Conservation (phyloP, 306 rosid species). For the Rosa chinensis region DNA sequence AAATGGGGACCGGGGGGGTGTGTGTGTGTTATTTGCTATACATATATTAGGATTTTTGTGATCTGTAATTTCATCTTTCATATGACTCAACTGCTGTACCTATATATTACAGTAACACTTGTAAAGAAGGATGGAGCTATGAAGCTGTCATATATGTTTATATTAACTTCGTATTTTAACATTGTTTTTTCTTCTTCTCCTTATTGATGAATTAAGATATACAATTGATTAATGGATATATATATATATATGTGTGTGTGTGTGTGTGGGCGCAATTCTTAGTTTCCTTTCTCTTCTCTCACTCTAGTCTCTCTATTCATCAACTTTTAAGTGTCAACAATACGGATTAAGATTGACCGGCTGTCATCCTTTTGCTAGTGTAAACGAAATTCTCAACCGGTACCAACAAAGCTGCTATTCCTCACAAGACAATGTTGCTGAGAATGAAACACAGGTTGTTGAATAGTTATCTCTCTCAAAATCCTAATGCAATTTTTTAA, state of each 20-base stretch:
- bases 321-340: neutral
- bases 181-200: too few relatives aligned
- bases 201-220: too few relatives aligned
- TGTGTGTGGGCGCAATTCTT: neutral
- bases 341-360: neutral
- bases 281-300: neutral
- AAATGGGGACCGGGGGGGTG: neutral
- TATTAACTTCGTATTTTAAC: too few relatives aligned
- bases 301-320: neutral
- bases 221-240: too few relatives aligned
- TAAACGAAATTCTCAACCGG: slow-evolving; percentile 53
- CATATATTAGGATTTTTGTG: neutral
- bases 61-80: neutral
- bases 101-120: too few relatives aligned
- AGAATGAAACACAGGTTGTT: slow-evolving; percentile 59
- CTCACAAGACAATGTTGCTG: slow-evolving; percentile 33
- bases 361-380: slow-evolving; percentile 24
- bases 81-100: neutral
- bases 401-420: slow-evolving; percentile 58
- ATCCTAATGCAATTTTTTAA: neutral
- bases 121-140: too few relatives aligned
- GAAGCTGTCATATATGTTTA: neutral
- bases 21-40: neutral
- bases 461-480: neutral
- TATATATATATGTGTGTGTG: too few relatives aligned